phyloP scores from a whole-genome alignment of 495 filamentous ascomycete species.

The Penicillium bovifimosum region DNA sequence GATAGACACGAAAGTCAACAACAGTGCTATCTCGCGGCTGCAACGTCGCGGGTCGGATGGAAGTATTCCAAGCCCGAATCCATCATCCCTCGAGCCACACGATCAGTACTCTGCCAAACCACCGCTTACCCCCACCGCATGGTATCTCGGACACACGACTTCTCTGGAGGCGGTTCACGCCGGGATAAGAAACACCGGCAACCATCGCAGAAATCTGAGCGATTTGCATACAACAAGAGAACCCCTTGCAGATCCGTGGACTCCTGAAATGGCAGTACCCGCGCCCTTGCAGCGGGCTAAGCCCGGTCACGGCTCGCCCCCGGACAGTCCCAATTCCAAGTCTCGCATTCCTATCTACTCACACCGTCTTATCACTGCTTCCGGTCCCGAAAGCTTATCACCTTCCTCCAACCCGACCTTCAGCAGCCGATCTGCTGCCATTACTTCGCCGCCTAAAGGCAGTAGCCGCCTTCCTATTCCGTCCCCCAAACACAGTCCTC shows the following conservation, averaged over 20 bases:
- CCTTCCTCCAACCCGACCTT: constrained; percentile 44
- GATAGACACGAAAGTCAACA: constrained; percentile 32
- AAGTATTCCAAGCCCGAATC: constrained; percentile 47
- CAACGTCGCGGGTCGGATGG: constrained; percentile 51
- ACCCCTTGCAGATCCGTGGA: constrained; percentile 27
- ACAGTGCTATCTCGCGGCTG: constrained; percentile 33
- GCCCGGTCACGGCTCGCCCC: constrained; percentile 23
- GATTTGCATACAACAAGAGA: constrained; percentile 31
- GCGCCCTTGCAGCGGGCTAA: constrained; percentile 30
- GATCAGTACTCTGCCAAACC: constrained; percentile 35
- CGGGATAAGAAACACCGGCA: constrained; percentile 18
- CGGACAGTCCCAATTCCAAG: constrained; percentile 42
- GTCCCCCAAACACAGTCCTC: constrained; percentile 29
- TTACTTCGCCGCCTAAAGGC: constrained; percentile 40
- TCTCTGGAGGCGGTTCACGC: constrained; percentile 44
- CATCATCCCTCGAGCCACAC: constrained; percentile 42
- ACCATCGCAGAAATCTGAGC: constrained; percentile 47
- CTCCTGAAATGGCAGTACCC: constrained; percentile 36
- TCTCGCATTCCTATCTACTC: constrained; percentile 56
- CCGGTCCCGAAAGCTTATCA: constrained; percentile 40
- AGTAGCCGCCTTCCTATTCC: constrained; percentile 43
- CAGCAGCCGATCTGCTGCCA: constrained; percentile 26
- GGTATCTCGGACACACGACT: constrained; percentile 47
- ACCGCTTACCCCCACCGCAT: constrained; percentile 51
- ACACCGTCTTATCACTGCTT: constrained; percentile 42